These are phyloP conservation scores for Adansonia gregorii DNA, from an alignment of 441 rosid species.

Conservation along the genomic window DNA sequence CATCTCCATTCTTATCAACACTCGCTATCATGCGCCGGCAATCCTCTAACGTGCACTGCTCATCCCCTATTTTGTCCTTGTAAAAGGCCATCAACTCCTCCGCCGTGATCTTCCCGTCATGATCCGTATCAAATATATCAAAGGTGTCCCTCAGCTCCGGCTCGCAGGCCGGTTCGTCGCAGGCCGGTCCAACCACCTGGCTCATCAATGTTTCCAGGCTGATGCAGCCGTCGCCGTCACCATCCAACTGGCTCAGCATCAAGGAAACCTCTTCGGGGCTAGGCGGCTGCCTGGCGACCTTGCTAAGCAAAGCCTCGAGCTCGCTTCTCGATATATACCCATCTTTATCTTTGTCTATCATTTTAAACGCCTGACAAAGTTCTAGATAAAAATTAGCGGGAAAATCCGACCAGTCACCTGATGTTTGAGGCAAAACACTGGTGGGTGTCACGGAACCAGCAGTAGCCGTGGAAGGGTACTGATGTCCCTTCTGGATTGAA, in stretches of 20 bases:
- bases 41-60: slow-evolving; percentile 78
- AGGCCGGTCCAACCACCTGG: slow-evolving; percentile 45
- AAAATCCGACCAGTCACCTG: slow-evolving; percentile 54
- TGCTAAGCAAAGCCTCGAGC: slow-evolving; percentile 62
- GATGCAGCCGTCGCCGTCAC: slow-evolving; percentile 44
- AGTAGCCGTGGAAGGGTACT: slow-evolving; percentile 6
- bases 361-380: slow-evolving; percentile 52
- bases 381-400: slow-evolving; percentile 43
- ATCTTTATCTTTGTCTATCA: slow-evolving; percentile 64
- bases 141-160: slow-evolving; percentile 72
- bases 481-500: slow-evolving; percentile 32
- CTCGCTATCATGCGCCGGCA: slow-evolving; percentile 85
- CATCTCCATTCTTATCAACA: slow-evolving; percentile 74
- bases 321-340: slow-evolving; percentile 57
- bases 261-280: slow-evolving; percentile 56
- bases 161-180: slow-evolving; percentile 49
- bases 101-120: slow-evolving; percentile 79
- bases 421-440: slow-evolving; percentile 53
- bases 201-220: slow-evolving; percentile 57
- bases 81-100: slow-evolving; percentile 65
- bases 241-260: slow-evolving; percentile 68
- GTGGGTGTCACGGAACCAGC: slow-evolving; percentile 54
- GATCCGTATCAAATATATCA: slow-evolving; percentile 74
- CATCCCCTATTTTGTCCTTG: slow-evolving; percentile 56
- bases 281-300: slow-evolving; percentile 56